Evolutionary conservation across 176 grass and related monocot species (phyloP).

Genomic region (Aegilops sharonensis): DNA sequence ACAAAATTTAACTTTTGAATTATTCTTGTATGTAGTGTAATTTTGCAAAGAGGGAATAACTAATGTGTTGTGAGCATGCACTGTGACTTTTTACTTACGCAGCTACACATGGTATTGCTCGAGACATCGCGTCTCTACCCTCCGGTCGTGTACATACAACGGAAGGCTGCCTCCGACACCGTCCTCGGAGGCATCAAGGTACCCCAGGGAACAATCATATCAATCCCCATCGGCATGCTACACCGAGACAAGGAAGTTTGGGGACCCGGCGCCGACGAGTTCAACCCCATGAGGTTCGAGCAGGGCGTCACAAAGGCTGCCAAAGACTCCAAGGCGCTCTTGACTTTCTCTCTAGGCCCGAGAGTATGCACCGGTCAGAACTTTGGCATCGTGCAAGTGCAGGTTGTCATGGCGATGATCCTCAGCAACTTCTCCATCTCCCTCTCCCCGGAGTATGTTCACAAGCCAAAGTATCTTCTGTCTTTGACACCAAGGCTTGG

Average conservation of each 20-base stretch:
- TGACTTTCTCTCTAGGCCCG: slow-evolving; percentile 53
- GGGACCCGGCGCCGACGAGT: slow-evolving; percentile 45
- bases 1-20: too few relatives aligned
- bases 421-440: slow-evolving; percentile 50
- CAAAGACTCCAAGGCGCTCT: slow-evolving; percentile 32
- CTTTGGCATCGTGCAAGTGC: slow-evolving; percentile 45
- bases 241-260: slow-evolving; percentile 53
- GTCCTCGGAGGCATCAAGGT: not conserved
- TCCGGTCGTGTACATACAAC: not conserved
- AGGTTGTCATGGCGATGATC: slow-evolving; percentile 43
- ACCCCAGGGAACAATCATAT: not conserved
- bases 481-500: slow-evolving; percentile 39
- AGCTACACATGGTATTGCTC: slow-evolving; percentile 40
- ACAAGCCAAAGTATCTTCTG: slow-evolving; percentile 32
- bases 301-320: slow-evolving; percentile 39
- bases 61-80: not conserved
- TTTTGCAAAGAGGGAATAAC: not conserved
- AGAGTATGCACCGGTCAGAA: slow-evolving; percentile 48
- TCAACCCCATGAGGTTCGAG: slow-evolving; percentile 57
- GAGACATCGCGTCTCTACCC: slow-evolving; percentile 42
- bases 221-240: slow-evolving; percentile 27
- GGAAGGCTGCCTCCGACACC: not conserved
- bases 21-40: not conserved
- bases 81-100: not conserved
- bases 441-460: slow-evolving; percentile 48